Evolutionary conservation across 1,139 yeast genomes (phyloP), one percentile per base, ranked within the genome.

Genomic region (Magnusiomyces tetraspermus): DNA sequence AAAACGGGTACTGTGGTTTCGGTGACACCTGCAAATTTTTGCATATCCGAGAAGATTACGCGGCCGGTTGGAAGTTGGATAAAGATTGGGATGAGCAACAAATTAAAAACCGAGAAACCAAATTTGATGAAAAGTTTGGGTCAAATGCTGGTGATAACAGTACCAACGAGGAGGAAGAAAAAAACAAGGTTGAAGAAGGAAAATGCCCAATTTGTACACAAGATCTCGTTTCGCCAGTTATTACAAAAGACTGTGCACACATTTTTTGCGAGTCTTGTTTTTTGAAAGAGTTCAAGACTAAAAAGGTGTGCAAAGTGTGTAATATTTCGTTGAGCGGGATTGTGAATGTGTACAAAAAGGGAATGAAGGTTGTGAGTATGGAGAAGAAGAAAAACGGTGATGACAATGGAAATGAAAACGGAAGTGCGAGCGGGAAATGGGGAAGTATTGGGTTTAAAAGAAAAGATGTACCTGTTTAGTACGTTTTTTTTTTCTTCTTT

Each of bases 11-110:
- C 64, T 94, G 98, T 74, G 97, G 97, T 4, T 94, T 84, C 65
- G 99, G 99, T 8, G 98, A 94, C 63, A 84, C 95, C n/a, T 94
- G 99, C 71, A 94, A 92, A 70, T 94, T 94, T 67, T 68, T 92
- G 31, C 98, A 94, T 65, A 79, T 86, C 13, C 71, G 98, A 65
- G 96, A 87, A 59, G 96, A 89, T 65, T 85, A 85, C 68, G 80
- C 78, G 57, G 83, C 83, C 42, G 85, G 83, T 23, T 82, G 83
- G 78, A 82, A 85, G 55, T 67, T 82, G 1, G 78, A 76, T 22
- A 76, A 75, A 57, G 96, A 87, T 47, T 88, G 96, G 96, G 83
- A 85, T 59, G 56, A 60, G 56, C 60, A 28, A 61, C 60, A 51
- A 51, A 51, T 44, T 3, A 54, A 38, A 51, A 53, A 48, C 55